These are phyloP conservation scores for Wickerhamomyces tratensis DNA, from an alignment of 805 yeast species.

Conservation along the genomic window DNA sequence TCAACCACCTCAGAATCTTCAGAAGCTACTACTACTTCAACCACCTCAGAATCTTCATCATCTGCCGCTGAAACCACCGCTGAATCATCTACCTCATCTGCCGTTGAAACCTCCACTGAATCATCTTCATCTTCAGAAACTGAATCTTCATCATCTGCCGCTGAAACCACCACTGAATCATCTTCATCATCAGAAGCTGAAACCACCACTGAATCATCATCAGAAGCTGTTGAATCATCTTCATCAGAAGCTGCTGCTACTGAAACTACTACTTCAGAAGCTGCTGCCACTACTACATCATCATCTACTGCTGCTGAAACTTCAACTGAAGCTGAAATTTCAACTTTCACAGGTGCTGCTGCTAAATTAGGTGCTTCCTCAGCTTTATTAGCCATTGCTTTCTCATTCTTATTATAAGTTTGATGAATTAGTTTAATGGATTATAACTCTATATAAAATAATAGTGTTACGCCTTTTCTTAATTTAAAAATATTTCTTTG, in stretches of 20 bases:
- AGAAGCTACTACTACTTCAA: slow-evolving; percentile 23
- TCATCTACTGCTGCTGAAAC: slow-evolving; percentile 4
- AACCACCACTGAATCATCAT: slow-evolving; percentile 3
- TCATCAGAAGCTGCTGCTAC: slow-evolving; percentile 5
- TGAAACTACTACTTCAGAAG: slow-evolving; percentile 3
- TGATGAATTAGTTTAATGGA: no score
- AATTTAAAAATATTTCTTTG: no score
- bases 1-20: not conserved
- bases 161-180: slow-evolving; percentile 4
- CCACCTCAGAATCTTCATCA: not conserved
- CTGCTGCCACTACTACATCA: slow-evolving; percentile 1
- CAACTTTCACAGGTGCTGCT: slow-evolving; percentile 14
- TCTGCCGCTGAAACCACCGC: slow-evolving; percentile 5
- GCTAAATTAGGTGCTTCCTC: slow-evolving; percentile 11
- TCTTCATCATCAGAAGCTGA: slow-evolving; percentile 2
- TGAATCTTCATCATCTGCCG: slow-evolving; percentile 5
- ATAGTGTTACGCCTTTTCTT: no score
- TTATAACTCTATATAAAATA: no score
- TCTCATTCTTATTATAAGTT: slow-evolving; percentile 9
- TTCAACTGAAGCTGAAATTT: slow-evolving; percentile 4
- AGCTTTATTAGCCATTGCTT: slow-evolving; percentile 10
- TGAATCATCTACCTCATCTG: slow-evolving; percentile 3
- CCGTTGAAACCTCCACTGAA: slow-evolving; percentile 7
- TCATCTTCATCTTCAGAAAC: slow-evolving; percentile 7
- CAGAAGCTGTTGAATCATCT: slow-evolving; percentile 3